These are phyloP conservation scores for Fusarium mundagurra DNA, from an alignment of 2,329 filamentous ascomycete species.

Conservation along the genomic window DNA sequence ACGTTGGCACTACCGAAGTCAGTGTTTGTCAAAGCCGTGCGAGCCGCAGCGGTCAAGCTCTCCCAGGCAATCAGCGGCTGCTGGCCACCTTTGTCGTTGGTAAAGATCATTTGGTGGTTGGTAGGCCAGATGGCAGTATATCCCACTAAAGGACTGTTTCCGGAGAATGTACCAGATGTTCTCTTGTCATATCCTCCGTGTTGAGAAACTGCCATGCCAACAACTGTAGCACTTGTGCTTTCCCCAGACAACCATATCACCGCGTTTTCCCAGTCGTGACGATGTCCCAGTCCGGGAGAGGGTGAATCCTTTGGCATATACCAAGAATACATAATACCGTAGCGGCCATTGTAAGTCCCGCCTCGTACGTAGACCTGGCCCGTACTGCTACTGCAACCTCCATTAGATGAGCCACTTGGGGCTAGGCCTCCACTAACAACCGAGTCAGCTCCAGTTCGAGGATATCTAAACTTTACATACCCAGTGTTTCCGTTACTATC, in stretches of 20 bases:
- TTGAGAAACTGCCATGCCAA: constrained; percentile 50
- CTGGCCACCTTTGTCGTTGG: constrained; percentile 48
- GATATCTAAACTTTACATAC: constrained; percentile 6
- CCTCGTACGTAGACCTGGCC: constrained; percentile 54
- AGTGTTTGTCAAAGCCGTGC: constrained; percentile 50
- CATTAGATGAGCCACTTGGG: constrained; percentile 43
- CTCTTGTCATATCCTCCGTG: constrained; percentile 50
- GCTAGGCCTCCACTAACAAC: constrained; percentile 47
- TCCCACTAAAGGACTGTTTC: constrained; percentile 45
- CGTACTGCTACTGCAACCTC: constrained; percentile 48
- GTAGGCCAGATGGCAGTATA: constrained; percentile 46
- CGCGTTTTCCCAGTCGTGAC: constrained; percentile 43
- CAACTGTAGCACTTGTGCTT: constrained; percentile 39
- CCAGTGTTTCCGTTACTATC: constrained; percentile 64
- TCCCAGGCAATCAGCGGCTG: constrained; percentile 60
- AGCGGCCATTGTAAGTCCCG: constrained; percentile 45
- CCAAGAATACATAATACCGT: constrained; percentile 57
- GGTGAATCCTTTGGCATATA: constrained; percentile 58
- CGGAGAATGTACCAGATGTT: constrained; percentile 37
- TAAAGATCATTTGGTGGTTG: constrained; percentile 53
- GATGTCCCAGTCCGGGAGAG: constrained; percentile 43
- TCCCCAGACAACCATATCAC: constrained; percentile 43
- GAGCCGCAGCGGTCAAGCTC: constrained; percentile 48
- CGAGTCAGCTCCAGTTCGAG: neutral
- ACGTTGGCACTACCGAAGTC: constrained; percentile 57